Conservation (phyloP, 768 basidiomycete genomes). For the Tylopilus rubrobrunneus region DNA sequence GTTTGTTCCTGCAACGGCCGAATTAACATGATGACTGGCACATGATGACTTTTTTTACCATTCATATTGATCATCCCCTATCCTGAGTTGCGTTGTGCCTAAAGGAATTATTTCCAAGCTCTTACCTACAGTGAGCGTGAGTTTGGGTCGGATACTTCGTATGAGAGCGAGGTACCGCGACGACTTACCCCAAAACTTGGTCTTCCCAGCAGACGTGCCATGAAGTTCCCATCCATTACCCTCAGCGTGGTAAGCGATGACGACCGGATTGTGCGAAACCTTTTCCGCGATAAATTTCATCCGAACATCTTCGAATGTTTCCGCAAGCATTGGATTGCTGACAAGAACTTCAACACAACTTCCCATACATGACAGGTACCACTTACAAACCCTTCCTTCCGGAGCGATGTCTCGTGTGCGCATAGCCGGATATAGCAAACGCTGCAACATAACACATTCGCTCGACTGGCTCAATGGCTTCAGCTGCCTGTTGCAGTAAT, state of each 20-base stretch:
- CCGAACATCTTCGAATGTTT: constrained; percentile 81
- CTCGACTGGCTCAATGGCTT: constrained; percentile 53
- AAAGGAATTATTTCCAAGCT: constrained; percentile 83
- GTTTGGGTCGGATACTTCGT: constrained; percentile 13
- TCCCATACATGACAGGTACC: constrained; percentile 1
- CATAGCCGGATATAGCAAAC: constrained; percentile 81
- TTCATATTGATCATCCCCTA: constrained; percentile 63
- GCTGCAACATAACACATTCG: constrained; percentile 77
- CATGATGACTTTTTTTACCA: constrained; percentile 46
- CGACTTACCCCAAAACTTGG: constrained; percentile 84
- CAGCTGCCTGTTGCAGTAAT: constrained; percentile 64
- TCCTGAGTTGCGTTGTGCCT: constrained; percentile 63
- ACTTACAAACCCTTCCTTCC: constrained; percentile 87
- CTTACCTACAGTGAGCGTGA: constrained; percentile 53
- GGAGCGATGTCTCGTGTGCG: constrained; percentile 73
- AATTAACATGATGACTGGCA: constrained; percentile 1
- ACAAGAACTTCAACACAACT: constrained; percentile 6
- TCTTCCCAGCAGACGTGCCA: constrained; percentile 77
- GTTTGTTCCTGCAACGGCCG: constrained; percentile 59
- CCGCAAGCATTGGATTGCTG: constrained; percentile 85
- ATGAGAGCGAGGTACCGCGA: constrained; percentile 4
- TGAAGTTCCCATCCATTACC: constrained; percentile 72
- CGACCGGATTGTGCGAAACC: constrained; percentile 78
- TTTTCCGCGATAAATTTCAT: constrained; percentile 87
- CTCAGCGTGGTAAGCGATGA: constrained; percentile 84